These are phyloP conservation scores for Diaporthe vexans DNA, from an alignment of 2,329 filamentous ascomycete species.

Conservation along the genomic window DNA sequence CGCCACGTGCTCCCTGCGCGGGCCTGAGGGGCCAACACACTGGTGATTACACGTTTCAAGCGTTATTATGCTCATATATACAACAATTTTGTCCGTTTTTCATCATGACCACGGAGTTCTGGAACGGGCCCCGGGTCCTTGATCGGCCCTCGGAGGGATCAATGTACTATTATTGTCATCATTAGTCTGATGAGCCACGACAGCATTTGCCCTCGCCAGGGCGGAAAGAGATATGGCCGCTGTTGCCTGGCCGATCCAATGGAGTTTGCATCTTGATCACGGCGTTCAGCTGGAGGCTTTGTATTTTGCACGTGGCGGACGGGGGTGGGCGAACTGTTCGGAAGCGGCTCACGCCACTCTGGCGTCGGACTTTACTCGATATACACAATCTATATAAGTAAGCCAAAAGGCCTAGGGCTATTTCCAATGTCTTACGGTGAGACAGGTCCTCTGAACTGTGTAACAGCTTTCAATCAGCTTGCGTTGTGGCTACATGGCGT, in stretches of 20 bases:
- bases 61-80: slow-evolving; percentile 1
- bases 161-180: slow-evolving; percentile 26
- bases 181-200: slow-evolving; percentile 32
- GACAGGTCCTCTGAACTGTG: neutral
- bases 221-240: slow-evolving; percentile 8
- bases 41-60: neutral
- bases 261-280: slow-evolving; percentile 23
- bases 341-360: slow-evolving; percentile 4
- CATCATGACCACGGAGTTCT: slow-evolving; percentile 1
- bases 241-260: slow-evolving; percentile 13
- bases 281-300: slow-evolving; percentile 6
- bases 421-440: neutral
- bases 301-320: neutral
- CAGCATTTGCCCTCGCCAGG: slow-evolving; percentile 32
- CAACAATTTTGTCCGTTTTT: slow-evolving; percentile 1
- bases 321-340: neutral
- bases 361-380: slow-evolving; percentile 3
- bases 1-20: neutral
- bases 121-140: neutral
- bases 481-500: neutral
- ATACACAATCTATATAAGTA: slow-evolving; percentile 28
- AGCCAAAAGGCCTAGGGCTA: neutral
- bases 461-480: neutral
- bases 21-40: neutral
- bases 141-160: neutral